Base-by-base conservation (phyloP, 192 early-diverging fungal species). In the Dissophora globulifera region DNA sequence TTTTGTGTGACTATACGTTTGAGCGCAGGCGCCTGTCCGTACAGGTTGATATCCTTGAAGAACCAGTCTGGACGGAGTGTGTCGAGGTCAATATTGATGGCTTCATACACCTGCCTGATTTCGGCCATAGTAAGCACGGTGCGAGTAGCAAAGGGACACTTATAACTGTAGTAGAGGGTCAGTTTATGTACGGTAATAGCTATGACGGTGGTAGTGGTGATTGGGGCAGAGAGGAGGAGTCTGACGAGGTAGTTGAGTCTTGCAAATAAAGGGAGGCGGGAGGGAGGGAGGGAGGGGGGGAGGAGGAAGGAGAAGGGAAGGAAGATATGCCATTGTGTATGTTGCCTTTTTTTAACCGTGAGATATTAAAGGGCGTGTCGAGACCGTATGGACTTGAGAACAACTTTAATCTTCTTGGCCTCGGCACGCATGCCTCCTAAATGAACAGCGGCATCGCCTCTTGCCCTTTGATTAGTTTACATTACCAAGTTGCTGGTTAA, bases 91-190 rank as follows among this genome's bases (percentile, higher is more conserved):
- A 93, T 93, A 23, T 83, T 63, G 27, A 90, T 81, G 3, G 78
- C 46, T 32, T 84, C 79, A 51, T 85, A 80, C 7, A 74, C 58
- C 8, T 82, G 82, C 10, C 82, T 83, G 32, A 78, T 74, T 49
- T 88, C 86, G 23, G 83, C 78, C 31, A 93, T 71, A 2, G 90
- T 85, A 17, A 92, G 82, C 16, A 81, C 66, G 2, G 87, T 83
- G 25, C 90, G 88, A 40, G 88, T 88, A n/a, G 90, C 87, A 47
- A 69, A 93, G 3, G 91, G 90, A 47, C 90, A 92, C 12, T 67
- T 40, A 3, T 31, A 30, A 41, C 65, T 58, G 29, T 68, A 81
- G 78, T 90, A 91, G 23, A 91, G 81, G 2, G 81, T 84, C 22
- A 85, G 43, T 32, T 81, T 83, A 20, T 33, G 20, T 47, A 11